Evolutionary conservation across 768 basidiomycete species (phyloP), one percentile per base, ranked within the genome.

Genomic region (Mycena floridula): DNA sequence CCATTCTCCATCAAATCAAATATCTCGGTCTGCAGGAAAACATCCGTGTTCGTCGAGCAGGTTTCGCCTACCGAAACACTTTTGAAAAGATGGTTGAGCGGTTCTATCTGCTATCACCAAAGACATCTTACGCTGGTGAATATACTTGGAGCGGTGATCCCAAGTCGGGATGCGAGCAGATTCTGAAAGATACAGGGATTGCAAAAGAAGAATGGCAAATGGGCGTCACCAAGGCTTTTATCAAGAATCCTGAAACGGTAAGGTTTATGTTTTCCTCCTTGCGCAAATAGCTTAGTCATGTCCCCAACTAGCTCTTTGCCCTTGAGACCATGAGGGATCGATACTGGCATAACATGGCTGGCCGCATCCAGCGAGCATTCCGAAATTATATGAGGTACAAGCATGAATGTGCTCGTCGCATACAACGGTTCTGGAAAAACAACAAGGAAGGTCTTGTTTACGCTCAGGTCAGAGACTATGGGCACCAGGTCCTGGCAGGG

Each of bases 321-420:
- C 70, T 99, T 45, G 96, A 99, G 69, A 94, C 91, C 6, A 98
- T 98, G 91, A 84, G 96, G 42, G 96, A 99, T 61, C 82, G 89
- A 43, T 99, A 98, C 64, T 99, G 96, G 96, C 96, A 99, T 63
- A 98, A 97, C 64, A 99, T 99, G 96, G 96, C 96, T 0, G 79
- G 68, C 21, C 85, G 96, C 37, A 99, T 99, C 42, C 96, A 99
- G 63, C 83, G 96, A 25, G 92, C 92, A 4, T 99, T 84, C 77
- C 77, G 95, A 47, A 95, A 96, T 60, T 96, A 96, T 62, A 78
- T 94, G 76, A 81, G 95, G 7, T 90, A 96, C 67, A 92, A 89
- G 65, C 80, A 93, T 54, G 96, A 97, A 59, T 95, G 91, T 56
- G 96, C 96, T 9, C 79, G 77, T 25, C 85, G 92, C 43, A 98